These are phyloP conservation scores for Dispira simplex DNA, from an alignment of 192 early-diverging fungal species.

Conservation along the genomic window DNA sequence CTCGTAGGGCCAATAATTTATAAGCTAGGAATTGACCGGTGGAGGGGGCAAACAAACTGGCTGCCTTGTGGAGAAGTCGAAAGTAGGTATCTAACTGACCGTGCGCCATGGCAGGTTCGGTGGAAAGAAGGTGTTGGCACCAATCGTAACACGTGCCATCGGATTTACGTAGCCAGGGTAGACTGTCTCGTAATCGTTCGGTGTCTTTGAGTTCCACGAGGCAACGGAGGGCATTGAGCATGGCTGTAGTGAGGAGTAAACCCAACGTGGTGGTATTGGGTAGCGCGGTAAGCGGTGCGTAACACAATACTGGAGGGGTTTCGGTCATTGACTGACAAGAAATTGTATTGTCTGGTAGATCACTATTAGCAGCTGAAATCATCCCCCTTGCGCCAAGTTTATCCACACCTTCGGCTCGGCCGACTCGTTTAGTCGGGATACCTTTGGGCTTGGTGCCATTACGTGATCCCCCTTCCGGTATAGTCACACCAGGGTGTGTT, in stretches of 20 bases:
- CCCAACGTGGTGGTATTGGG: background rate
- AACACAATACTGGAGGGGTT: background rate
- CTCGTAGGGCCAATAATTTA: constrained; percentile 1
- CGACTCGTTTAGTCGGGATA: background rate
- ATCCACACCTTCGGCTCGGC: background rate
- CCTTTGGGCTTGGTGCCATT: background rate
- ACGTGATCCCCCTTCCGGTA: background rate
- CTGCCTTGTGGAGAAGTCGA: constrained; percentile 1
- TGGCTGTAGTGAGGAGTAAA: background rate
- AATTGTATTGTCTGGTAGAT: background rate
- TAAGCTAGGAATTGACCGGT: background rate
- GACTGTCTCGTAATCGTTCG: background rate
- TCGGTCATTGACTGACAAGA: background rate
- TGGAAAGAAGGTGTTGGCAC: background rate
- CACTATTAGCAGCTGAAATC: background rate
- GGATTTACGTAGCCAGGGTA: background rate
- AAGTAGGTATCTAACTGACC: constrained; percentile 5
- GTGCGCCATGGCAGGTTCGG: background rate
- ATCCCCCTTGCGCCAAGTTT: background rate
- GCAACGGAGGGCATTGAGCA: constrained; percentile 9
- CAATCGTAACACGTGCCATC: constrained; percentile 7
- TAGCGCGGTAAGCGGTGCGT: background rate
- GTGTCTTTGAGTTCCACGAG: background rate
- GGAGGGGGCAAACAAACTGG: background rate
- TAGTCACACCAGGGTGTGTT: background rate